phyloP scores from a whole-genome alignment of 2,329 filamentous ascomycete species.

The Akanthomyces uredinophilus region DNA sequence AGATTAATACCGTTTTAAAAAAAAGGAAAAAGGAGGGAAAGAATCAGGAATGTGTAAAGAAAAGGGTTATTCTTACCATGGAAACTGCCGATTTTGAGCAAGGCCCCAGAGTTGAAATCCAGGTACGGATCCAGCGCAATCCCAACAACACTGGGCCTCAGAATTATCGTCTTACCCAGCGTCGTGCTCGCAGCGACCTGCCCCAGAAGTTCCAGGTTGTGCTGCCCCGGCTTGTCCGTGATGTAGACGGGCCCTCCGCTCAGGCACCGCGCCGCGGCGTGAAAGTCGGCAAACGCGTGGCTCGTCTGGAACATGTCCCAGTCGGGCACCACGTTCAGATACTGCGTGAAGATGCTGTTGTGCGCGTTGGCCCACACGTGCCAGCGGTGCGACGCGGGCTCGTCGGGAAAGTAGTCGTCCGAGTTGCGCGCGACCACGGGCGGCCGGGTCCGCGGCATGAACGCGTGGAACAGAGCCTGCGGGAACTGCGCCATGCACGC shows the following conservation, averaged over 20 bases:
- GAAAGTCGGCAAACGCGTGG: constrained; percentile 69
- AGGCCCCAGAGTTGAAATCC: constrained; percentile 63
- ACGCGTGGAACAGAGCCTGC: constrained; percentile 78
- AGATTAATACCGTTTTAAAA: background rate
- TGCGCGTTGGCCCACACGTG: constrained; percentile 94
- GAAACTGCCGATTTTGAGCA: constrained; percentile 77
- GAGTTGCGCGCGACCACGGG: constrained; percentile 77
- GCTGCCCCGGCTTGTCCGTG: constrained; percentile 80
- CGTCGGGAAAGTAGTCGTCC: constrained; percentile 85
- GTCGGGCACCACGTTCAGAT: constrained; percentile 83
- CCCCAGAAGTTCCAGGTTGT: constrained; percentile 68
- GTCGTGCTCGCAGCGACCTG: constrained; percentile 76
- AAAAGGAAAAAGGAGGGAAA: background rate
- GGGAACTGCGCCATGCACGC: constrained; percentile 95
- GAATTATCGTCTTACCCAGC: constrained; percentile 68
- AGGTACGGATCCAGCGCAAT: constrained; percentile 70
- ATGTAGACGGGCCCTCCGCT: constrained; percentile 92
- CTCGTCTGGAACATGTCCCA: constrained; percentile 67
- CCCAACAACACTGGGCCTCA: constrained; percentile 71
- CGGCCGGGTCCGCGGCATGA: constrained; percentile 71
- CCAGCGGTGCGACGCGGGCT: constrained; percentile 80
- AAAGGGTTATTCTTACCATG: constrained; percentile 47
- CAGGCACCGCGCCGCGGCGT: constrained; percentile 84
- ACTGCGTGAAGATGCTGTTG: constrained; percentile 75
- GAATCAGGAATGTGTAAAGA: too few relatives aligned